A percentile compares a stretch with the other conserved stretches of the same genome.
These are phyloP conservation scores for Ilex asprella DNA, from an alignment of 257 asterid genomes.

Conservation along the genomic window DNA sequence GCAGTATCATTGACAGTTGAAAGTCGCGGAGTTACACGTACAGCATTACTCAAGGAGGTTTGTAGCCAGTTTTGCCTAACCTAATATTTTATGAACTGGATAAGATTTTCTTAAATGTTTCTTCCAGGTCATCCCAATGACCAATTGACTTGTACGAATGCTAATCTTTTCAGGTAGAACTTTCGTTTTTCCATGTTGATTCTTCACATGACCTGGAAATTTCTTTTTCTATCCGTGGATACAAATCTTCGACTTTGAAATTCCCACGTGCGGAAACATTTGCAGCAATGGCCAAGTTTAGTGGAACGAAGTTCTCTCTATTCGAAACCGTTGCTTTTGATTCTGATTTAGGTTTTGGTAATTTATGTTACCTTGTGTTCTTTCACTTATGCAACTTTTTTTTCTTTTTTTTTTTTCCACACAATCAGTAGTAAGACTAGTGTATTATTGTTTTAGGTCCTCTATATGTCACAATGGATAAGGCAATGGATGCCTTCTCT, in stretches of 20 bases:
- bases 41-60: constrained; percentile 73
- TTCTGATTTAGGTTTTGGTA: constrained; percentile 63
- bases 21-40: constrained; percentile 60
- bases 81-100: background rate
- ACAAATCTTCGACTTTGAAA: constrained; percentile 61
- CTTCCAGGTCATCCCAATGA: background rate
- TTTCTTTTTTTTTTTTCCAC: constrained; percentile 6
- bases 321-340: constrained; percentile 69
- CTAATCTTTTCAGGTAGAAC: constrained; percentile 73
- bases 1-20: constrained; percentile 66
- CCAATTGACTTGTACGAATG: background rate
- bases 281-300: constrained; percentile 64
- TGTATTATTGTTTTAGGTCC: constrained; percentile 49
- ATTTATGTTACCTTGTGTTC: too few relatives aligned
- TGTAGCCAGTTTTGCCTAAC: constrained; percentile 1
- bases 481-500: constrained; percentile 86
- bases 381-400: too few relatives aligned
- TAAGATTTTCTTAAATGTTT: too few relatives aligned
- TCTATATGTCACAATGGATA: constrained; percentile 68
- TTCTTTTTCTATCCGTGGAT: constrained; percentile 56
- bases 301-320: constrained; percentile 75
- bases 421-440: constrained; percentile 4
- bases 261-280: constrained; percentile 91
- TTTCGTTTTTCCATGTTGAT: constrained; percentile 79
- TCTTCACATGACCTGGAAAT: constrained; percentile 80